Evolutionary conservation across 495 filamentous ascomycete species (phyloP).

Genomic region (Astrocystis sublimbata): DNA sequence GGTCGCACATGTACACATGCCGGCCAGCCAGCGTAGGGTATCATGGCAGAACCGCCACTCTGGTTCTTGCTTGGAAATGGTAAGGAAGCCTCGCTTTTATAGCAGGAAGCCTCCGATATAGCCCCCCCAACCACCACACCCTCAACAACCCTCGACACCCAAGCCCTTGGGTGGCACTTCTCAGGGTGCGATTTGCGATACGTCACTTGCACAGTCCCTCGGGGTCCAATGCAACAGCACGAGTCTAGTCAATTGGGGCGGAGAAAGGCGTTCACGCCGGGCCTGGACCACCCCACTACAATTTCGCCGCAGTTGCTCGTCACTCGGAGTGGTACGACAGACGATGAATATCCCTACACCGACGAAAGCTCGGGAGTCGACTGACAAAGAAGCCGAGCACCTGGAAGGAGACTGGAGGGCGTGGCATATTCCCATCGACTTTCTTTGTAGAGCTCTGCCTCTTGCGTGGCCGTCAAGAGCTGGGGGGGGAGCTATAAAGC

Average conservation of each 20-base stretch:
- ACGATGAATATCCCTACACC: too few relatives aligned
- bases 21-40: neutral
- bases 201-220: neutral
- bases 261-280: neutral
- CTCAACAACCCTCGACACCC: conserved; percentile 5
- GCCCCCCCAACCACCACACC: neutral
- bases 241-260: neutral
- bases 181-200: neutral
- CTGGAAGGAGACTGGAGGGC: too few relatives aligned
- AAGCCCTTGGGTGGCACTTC: neutral
- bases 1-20: neutral
- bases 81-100: neutral
- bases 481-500: too few relatives aligned
- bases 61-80: conserved; percentile 1
- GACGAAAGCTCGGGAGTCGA: neutral
- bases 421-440: neutral
- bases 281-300: neutral
- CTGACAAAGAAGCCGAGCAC: neutral
- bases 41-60: conserved; percentile 9
- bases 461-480: neutral
- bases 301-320: neutral
- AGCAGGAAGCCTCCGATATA: neutral
- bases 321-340: neutral
- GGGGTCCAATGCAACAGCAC: neutral
- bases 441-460: neutral